Conservation (phyloP, 1,284 basidiomycete species). For the Ustilago loliicola region DNA sequence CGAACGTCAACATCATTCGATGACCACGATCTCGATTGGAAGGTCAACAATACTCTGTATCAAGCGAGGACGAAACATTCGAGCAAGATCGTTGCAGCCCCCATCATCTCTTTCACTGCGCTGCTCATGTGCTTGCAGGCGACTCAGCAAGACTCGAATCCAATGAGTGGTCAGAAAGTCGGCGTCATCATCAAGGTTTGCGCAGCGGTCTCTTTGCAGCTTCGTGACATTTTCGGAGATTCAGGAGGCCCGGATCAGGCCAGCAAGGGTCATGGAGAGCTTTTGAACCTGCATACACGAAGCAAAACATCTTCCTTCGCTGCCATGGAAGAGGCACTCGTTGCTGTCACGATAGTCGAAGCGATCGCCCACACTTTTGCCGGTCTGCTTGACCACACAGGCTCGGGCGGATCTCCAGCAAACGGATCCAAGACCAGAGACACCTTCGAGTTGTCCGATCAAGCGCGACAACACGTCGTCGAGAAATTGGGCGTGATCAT, state of each 20-base stretch:
- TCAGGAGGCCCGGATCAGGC: too few species aligned
- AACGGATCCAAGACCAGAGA: not conserved
- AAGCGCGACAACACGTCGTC: slow-evolving; percentile 2
- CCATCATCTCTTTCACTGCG: slow-evolving; percentile 17
- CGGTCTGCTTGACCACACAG: slow-evolving; percentile 2
- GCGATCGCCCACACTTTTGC: slow-evolving; percentile 13
- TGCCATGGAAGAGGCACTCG: not conserved
- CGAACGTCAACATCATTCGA: not conserved
- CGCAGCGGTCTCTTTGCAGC: slow-evolving; percentile 23
- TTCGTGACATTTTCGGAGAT: slow-evolving; percentile 18
- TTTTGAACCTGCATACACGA: not conserved
- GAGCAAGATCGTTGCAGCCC: not conserved
- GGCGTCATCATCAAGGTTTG: slow-evolving; percentile 18
- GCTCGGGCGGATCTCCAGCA: not conserved
- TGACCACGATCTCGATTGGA: not conserved
- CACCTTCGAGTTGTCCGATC: not conserved
- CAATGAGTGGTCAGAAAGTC: slow-evolving; percentile 3
- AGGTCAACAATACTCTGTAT: not conserved
- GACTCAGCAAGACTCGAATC: too few species aligned
- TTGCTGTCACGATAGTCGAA: slow-evolving; percentile 26
- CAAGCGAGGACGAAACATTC: not conserved
- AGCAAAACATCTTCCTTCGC: not conserved
- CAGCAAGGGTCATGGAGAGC: not conserved
- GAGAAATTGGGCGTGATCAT: slow-evolving; percentile 22
- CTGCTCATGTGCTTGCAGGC: slow-evolving; percentile 18